phyloP scores from a whole-genome alignment of 2,329 filamentous ascomycete genomes.

The Sporothrix pseudoabietina region DNA sequence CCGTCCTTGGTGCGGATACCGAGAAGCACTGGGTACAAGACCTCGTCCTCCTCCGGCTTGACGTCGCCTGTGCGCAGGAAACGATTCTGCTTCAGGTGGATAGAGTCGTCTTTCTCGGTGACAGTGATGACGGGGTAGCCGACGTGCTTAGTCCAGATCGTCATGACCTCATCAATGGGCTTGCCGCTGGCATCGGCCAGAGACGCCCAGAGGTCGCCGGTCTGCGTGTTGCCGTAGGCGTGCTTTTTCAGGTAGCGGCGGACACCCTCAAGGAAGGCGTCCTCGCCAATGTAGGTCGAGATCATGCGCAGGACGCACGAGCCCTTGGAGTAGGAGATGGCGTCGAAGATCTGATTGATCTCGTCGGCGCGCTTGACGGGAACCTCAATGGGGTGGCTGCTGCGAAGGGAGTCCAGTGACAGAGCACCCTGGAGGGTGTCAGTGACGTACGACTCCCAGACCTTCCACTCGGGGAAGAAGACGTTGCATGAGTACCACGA shows the following conservation, averaged over 20 bases:
- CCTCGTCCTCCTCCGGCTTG: constrained; percentile 87
- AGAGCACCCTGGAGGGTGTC: constrained; percentile 89
- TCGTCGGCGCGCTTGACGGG: constrained; percentile 94
- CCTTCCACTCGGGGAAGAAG: constrained; percentile 98
- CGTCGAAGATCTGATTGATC: constrained; percentile 97
- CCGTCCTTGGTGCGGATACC: constrained; percentile 83
- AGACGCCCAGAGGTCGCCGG: constrained; percentile 85
- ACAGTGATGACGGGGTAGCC: constrained; percentile 91
- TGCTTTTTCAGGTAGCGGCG: constrained; percentile 92
- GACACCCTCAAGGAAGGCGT: constrained; percentile 89
- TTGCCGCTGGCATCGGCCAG: constrained; percentile 88
- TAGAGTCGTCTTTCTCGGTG: constrained; percentile 71
- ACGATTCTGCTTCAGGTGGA: constrained; percentile 90
- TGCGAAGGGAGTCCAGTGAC: constrained; percentile 84
- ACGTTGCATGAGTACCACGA: constrained; percentile 86
- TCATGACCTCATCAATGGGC: constrained; percentile 86
- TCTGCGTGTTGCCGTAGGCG: constrained; percentile 93
- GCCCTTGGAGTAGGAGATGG: constrained; percentile 96
- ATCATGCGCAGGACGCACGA: constrained; percentile 97
- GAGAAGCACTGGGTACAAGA: constrained; percentile 86
- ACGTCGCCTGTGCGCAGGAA: constrained; percentile 92
- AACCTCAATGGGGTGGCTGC: constrained; percentile 95
- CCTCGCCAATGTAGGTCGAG: constrained; percentile 90
- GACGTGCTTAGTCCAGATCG: constrained; percentile 95
- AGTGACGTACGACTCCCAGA: constrained; percentile 93